phyloP scores from a whole-genome alignment of 1,139 yeast species.

The Yamadazyma triangularis region DNA sequence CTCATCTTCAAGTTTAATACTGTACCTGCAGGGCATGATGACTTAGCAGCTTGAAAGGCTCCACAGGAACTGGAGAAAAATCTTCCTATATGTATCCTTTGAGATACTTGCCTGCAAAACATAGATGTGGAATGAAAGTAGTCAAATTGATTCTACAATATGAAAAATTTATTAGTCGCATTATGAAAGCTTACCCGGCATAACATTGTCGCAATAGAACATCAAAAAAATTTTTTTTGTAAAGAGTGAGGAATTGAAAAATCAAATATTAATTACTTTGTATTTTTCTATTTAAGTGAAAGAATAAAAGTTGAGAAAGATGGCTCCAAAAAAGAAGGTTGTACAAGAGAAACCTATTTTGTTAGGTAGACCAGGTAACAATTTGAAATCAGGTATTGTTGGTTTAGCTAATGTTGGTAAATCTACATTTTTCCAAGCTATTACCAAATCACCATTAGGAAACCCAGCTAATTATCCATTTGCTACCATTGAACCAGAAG shows the following conservation, averaged over 20 bases:
- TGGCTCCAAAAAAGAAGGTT: conserved; percentile 95
- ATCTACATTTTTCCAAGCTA: conserved; percentile 60
- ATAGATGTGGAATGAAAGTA: too few relatives aligned
- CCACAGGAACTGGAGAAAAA: too few relatives aligned
- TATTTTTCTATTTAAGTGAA: too few relatives aligned
- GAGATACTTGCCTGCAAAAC: too few relatives aligned
- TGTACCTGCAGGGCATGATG: conserved; percentile 71
- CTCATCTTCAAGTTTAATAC: conserved; percentile 69
- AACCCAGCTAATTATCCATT: conserved; percentile 80
- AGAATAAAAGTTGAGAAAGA: conserved; percentile 21
- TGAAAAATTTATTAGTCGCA: too few relatives aligned
- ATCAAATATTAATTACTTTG: too few relatives aligned
- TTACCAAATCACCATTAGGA: conserved; percentile 67
- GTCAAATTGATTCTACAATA: too few relatives aligned
- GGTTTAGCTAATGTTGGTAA: conserved; percentile 87
- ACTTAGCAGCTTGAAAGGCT: conserved; percentile 18
- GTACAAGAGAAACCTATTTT: conserved; percentile 81
- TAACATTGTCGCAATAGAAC: too few relatives aligned
- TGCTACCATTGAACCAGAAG: conserved; percentile 75
- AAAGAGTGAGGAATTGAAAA: too few relatives aligned
- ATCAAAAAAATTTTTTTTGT: too few relatives aligned
- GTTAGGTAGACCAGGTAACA: conserved; percentile 98
- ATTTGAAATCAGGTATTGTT: conserved; percentile 93
- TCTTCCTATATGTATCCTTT: too few relatives aligned
- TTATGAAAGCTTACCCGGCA: too few relatives aligned